Conservation (phyloP, 1,284 basidiomycete genomes). For the Ustilago nuda region DNA sequence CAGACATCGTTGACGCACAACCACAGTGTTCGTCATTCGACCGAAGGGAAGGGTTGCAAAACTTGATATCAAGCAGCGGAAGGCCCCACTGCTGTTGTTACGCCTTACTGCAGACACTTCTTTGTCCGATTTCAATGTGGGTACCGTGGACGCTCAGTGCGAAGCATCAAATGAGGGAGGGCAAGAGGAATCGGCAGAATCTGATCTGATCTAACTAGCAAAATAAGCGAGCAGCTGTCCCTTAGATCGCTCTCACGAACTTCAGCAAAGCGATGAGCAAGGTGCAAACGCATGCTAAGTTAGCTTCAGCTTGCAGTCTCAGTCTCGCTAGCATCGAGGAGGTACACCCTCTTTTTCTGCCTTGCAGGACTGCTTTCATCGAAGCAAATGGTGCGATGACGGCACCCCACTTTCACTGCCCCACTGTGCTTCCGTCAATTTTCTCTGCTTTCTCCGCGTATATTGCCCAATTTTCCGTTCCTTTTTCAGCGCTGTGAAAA, state of each 20-base stretch:
- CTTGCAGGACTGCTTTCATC: slow-evolving; percentile 14
- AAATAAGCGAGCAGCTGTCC: slow-evolving; percentile 13
- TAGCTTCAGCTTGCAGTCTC: not conserved
- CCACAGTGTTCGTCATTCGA: not conserved
- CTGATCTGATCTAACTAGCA: not conserved
- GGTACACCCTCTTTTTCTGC: not conserved
- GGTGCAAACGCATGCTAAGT: not conserved
- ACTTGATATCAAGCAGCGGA: not conserved
- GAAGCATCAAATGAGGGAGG: slow-evolving; percentile 1
- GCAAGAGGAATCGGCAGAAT: slow-evolving; percentile 7
- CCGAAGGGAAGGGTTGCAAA: not conserved
- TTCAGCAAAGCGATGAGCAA: not conserved
- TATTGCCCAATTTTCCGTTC: slow-evolving; percentile 9
- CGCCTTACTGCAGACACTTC: not conserved
- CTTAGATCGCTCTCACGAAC: slow-evolving; percentile 5
- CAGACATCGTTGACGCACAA: not conserved
- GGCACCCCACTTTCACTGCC: slow-evolving; percentile 38
- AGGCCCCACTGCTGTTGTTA: not conserved
- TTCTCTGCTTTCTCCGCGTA: slow-evolving; percentile 6
- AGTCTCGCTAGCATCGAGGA: not conserved
- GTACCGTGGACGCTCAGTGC: not conserved
- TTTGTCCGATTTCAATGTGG: not conserved
- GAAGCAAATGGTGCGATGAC: slow-evolving; percentile 27
- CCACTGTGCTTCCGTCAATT: not conserved
- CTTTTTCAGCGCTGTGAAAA: slow-evolving; percentile 1